A percentile compares a stretch with the other conserved stretches of the same genome.
Conservation (phyloP, 2,329 filamentous ascomycete genomes). For the Neurospora crassa region DNA sequence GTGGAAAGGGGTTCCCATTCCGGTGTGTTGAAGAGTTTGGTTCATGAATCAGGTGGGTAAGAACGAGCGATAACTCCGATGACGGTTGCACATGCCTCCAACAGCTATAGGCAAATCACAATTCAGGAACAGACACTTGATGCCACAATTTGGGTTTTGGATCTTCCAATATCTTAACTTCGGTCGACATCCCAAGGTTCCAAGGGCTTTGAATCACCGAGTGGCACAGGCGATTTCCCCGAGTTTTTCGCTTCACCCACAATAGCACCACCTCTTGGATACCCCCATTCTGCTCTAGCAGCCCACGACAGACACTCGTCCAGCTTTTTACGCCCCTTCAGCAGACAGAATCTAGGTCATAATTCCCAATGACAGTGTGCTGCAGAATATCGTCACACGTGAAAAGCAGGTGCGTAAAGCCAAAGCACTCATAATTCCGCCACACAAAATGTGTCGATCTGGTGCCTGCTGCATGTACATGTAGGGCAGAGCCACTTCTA, state of each 20-base stretch:
- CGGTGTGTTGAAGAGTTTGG: too few relatives aligned
- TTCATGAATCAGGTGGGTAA: too few relatives aligned
- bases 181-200: neutral
- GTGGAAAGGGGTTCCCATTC: too few relatives aligned
- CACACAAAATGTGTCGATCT: neutral
- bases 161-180: too few relatives aligned
- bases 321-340: neutral
- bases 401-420: neutral
- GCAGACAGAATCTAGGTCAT: neutral
- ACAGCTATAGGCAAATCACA: too few relatives aligned
- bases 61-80: too few relatives aligned
- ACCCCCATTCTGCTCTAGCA: neutral
- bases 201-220: neutral
- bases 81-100: neutral
- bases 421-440: neutral
- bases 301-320: neutral
- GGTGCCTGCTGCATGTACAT: neutral
- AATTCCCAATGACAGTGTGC: neutral
- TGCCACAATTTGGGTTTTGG: too few relatives aligned
- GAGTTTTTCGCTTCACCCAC: neutral
- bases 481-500: neutral
- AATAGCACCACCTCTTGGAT: neutral
- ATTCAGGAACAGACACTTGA: too few relatives aligned
- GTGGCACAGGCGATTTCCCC: too few relatives aligned
- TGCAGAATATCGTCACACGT: neutral